phyloP scores from a whole-genome alignment of 495 filamentous ascomycete species.

The Immersiella caudata region DNA sequence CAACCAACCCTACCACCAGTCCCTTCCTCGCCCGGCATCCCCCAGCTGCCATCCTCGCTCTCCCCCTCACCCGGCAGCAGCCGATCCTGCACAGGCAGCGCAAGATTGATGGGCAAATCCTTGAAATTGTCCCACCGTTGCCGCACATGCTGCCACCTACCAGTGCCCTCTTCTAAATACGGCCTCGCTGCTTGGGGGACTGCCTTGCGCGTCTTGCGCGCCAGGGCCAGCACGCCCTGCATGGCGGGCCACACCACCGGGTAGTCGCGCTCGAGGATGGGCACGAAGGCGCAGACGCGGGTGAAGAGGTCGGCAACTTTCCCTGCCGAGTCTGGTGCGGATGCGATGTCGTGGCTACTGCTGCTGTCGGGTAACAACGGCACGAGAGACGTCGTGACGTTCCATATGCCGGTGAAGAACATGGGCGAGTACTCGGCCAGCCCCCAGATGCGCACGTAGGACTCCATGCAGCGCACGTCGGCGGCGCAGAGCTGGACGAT shows the following conservation, averaged over 20 bases:
- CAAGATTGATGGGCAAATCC: constrained; percentile 15
- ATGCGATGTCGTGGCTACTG: not conserved
- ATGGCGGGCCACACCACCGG: constrained; percentile 1
- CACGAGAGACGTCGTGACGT: constrained; percentile 29
- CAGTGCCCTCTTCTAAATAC: constrained; percentile 17
- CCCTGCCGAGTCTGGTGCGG: not conserved
- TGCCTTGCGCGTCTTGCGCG: not conserved
- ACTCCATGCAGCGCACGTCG: constrained; percentile 17
- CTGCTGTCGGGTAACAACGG: constrained; percentile 38
- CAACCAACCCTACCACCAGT: too few relatives aligned
- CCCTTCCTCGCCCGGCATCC: too few relatives aligned
- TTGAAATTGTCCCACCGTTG: constrained; percentile 1
- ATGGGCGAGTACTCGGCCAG: constrained; percentile 23
- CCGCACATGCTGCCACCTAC: too few relatives aligned
- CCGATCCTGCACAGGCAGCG: constrained; percentile 18
- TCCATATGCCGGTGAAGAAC: constrained; percentile 8
- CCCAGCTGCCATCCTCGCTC: too few relatives aligned
- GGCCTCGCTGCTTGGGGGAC: constrained; percentile 11
- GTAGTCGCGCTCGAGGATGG: not conserved
- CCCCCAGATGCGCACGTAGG: constrained; percentile 13
- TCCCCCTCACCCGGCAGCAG: too few relatives aligned
- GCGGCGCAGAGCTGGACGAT: constrained; percentile 17
- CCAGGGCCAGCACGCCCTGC: constrained; percentile 17
- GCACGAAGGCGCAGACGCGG: constrained; percentile 9
- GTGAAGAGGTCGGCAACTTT: constrained; percentile 31